A percentile compares a stretch with the other conserved stretches of the same genome.
phyloP scores from a whole-genome alignment of 2,329 filamentous ascomycete genomes.

The Fusarium abutilonis region DNA sequence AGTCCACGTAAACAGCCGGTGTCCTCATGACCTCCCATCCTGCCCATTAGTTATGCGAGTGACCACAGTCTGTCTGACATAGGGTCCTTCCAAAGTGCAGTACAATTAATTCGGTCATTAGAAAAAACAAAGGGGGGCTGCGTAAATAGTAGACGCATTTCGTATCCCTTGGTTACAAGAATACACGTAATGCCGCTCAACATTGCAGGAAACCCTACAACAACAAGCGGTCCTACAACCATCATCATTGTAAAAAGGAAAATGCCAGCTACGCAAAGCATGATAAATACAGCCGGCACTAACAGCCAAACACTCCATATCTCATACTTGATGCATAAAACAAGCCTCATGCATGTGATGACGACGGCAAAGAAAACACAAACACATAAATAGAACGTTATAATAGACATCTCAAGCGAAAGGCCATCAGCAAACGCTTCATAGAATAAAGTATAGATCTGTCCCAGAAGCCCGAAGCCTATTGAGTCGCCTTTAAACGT shows the following conservation, averaged over 20 bases:
- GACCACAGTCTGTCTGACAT: constrained; percentile 24
- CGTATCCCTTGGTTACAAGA: background rate
- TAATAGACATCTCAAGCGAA: background rate
- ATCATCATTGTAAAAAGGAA: background rate
- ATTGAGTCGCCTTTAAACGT: constrained; percentile 6
- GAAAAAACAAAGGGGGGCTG: constrained; percentile 8
- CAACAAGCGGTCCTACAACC: fast-evolving
- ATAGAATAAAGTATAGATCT: background rate
- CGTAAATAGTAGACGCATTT: background rate
- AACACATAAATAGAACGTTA: background rate
- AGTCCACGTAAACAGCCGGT: too few species aligned
- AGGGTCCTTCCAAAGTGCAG: constrained; percentile 22
- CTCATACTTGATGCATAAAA: fast-evolving
- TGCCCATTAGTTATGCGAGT: background rate
- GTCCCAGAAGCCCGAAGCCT: background rate
- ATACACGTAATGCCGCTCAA: background rate
- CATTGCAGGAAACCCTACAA: background rate
- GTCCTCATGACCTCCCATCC: too few species aligned
- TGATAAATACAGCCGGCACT: background rate
- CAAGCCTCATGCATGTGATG: fast-evolving
- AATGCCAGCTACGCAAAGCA: fast-evolving
- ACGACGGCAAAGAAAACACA: background rate
- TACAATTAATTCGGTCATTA: background rate
- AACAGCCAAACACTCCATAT: background rate
- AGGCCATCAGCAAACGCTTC: fast-evolving